phyloP scores from a whole-genome alignment of 805 yeast species.

The Candida coleopterorum region DNA sequence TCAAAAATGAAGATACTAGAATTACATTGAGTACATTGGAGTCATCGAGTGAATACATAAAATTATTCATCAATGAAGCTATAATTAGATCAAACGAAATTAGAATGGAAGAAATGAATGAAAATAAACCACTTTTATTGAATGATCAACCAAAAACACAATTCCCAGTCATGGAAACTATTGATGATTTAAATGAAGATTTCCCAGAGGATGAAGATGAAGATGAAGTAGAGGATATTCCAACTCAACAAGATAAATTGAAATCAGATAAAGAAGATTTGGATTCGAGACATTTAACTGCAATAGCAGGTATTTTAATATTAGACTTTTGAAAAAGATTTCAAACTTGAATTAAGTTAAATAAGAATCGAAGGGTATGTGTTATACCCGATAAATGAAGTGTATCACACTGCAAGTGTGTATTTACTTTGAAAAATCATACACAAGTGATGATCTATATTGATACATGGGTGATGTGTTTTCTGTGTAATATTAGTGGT shows the following conservation, averaged over 20 bases:
- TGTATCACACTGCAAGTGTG: too few species aligned
- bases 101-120: constrained; percentile 30
- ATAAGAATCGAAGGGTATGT: too few species aligned
- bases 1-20: constrained; percentile 41
- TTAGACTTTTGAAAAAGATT: constrained; percentile 43
- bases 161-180: constrained; percentile 12
- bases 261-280: constrained; percentile 28
- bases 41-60: constrained; percentile 49
- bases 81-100: constrained; percentile 54
- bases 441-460: too few species aligned
- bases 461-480: too few species aligned
- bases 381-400: too few species aligned
- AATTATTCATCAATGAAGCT: constrained; percentile 57
- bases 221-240: not conserved
- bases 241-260: constrained; percentile 16
- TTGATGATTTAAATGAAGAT: constrained; percentile 14
- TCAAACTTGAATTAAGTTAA: constrained; percentile 9
- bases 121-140: constrained; percentile 15
- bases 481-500: too few species aligned
- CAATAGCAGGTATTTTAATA: constrained; percentile 52
- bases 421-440: too few species aligned
- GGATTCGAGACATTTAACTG: constrained; percentile 52
- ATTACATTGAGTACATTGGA: constrained; percentile 47
- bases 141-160: constrained; percentile 9
- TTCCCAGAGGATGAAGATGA: constrained; percentile 16